Evolutionary conservation across 441 rosid species (phyloP), one percentile per base, ranked within the genome.

Genomic region (Croton laevigatus): DNA sequence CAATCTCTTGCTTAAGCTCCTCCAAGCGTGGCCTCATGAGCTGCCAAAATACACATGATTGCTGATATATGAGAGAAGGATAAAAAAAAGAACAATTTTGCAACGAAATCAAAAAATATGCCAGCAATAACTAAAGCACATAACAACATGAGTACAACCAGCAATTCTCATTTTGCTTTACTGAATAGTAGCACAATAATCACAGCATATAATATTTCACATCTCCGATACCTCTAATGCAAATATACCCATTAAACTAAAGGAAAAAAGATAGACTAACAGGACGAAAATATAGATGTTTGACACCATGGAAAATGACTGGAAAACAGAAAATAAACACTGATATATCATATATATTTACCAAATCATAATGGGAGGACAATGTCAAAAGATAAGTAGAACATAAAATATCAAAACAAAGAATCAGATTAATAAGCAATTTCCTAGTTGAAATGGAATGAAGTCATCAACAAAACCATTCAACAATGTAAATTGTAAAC

Each of bases 1-100:
- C 71, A 84, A 90, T 81, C 65, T 79, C 78, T 71, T 81, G 80
- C 68, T 81, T 82, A 75, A 90, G 80, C 68, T 87, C 73, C 70
- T 88, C 95, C 79, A 90, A 74, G 20, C 61, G 84, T 65, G 98
- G 95, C 75, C 70, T 85, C 81, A 93, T 60, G 38, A 86, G 77
- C 97, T 91, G 85, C 87, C 87, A 89, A 68, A 74, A 71, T 72
- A 71, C 59, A 83, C 37, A 72, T 37, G 27, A 16, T 3, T 55
- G 38, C 32, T n/a, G 44, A 54, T n/a, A 62, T 8, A 22, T 6
- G 62, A 53, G 4, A 52, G 34, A 37, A 11, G 11, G 17, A 37
- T 1, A 44, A 1, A 17, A 51, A 49, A 17, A 37, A 0, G 16
- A 38, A 20, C 12, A 22, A 67, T 13, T 9, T 67, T 17, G 20